Base-by-base conservation (phyloP, 2,329 filamentous ascomycete species). In the Aspergillus neotritici region DNA sequence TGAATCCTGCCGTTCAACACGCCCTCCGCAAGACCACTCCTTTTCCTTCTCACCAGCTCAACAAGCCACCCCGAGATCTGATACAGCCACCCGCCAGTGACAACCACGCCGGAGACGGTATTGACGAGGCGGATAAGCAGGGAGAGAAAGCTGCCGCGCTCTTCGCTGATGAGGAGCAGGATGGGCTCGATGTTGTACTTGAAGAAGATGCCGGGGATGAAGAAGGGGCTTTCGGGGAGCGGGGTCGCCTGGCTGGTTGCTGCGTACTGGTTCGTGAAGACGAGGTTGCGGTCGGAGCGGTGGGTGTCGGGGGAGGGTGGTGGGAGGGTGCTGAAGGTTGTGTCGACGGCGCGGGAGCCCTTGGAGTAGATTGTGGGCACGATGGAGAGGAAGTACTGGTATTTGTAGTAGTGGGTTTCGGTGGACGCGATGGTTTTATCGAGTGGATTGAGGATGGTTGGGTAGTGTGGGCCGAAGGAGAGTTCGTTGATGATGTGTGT, bases 131-230 rank as follows among this genome's bases (percentile, higher is more conserved):
- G 82, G 52, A 97, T 77, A 34, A 90, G 48, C 55, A 98, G 80
- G 16, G 78, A 74, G 52, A 95, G 68, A 46, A 95, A 73, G 34
- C 86, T 77, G 44, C 84, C 83, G 60, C 89, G 81, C 59, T 82
- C 81, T 71, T 97, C 91, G 49, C 84, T 84, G 33, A 98, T 84
- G 21, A 85, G 83, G 41, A 98, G 74, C 64, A 93, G 72, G 57
- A 98, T 90, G 1, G 93, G 93, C 74, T 98, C 93, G 56, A 98
- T 96, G 64, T 97, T 91, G 70, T 94, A 98, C 72, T 97, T 98
- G 78, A 98, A 87, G 65, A 97, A 98, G 49, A 98, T 82, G 28
- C 93, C 93, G 0, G 93, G 93, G 1, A 96, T 79, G 46, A 73
- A 71, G 49, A 62, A 57, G 0, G 63, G 61, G 55, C 75, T 81